phyloP scores from a whole-genome alignment of 768 basidiomycete species.

The Phanerochaete carnosa region DNA sequence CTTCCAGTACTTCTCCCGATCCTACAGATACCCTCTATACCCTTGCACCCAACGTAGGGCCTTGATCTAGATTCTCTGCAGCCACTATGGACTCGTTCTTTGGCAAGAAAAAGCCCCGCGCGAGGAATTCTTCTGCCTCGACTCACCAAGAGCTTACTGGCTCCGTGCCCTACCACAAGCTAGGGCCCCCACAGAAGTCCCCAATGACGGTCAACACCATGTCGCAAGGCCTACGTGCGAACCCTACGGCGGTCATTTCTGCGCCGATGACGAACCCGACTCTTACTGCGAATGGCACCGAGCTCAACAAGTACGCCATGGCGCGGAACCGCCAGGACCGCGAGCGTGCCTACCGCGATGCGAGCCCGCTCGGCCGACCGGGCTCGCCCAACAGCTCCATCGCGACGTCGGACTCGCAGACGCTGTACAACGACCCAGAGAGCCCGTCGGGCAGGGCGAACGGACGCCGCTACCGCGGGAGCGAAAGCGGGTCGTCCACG shows the following conservation, averaged over 20 bases:
- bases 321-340: conserved; percentile 50
- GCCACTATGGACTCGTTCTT: conserved; percentile 33
- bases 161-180: conserved; percentile 31
- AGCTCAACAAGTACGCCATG: conserved; percentile 60
- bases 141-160: conserved; percentile 26
- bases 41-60: not conserved
- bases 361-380: conserved; percentile 34
- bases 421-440: conserved; percentile 50
- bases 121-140: conserved; percentile 31
- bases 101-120: conserved; percentile 33
- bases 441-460: conserved; percentile 36
- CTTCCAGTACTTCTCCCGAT: conserved; percentile 6
- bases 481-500: conserved; percentile 52
- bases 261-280: conserved; percentile 84
- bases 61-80: not conserved
- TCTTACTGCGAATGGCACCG: conserved; percentile 67
- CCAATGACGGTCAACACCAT: conserved; percentile 27
- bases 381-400: conserved; percentile 49
- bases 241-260: conserved; percentile 46
- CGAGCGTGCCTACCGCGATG: conserved; percentile 47
- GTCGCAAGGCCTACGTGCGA: conserved; percentile 23
- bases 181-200: conserved; percentile 21
- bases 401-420: conserved; percentile 56
- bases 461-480: conserved; percentile 43
- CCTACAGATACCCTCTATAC: conserved; percentile 16